These are phyloP conservation scores for Pestalotiopsis sp. DNA, from an alignment of 2,329 filamentous ascomycete species.

Conservation along the genomic window DNA sequence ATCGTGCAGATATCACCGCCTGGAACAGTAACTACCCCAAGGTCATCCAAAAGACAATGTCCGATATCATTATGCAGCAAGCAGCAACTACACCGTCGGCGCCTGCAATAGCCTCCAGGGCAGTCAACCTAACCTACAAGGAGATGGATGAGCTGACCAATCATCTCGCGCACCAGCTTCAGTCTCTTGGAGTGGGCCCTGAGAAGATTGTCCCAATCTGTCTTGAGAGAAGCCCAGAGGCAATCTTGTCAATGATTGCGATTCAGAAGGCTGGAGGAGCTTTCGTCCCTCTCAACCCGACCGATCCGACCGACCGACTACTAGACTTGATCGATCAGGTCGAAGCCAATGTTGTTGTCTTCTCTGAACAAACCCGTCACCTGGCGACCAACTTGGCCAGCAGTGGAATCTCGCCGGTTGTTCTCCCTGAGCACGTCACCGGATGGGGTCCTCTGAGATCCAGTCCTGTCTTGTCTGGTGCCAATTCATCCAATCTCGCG, in stretches of 20 bases:
- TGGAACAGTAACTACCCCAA: slow-evolving; percentile 11
- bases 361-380: slow-evolving; percentile 2
- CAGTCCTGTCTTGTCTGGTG: not conserved
- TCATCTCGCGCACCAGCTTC: not conserved
- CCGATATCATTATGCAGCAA: slow-evolving; percentile 4
- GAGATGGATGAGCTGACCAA: slow-evolving; percentile 1
- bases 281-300: slow-evolving; percentile 30
- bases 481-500: not conserved
- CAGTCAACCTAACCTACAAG: not conserved
- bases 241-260: slow-evolving; percentile 24
- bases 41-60: not conserved
- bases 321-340: slow-evolving; percentile 5
- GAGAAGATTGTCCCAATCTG: slow-evolving; percentile 21
- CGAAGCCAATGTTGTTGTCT: slow-evolving; percentile 1
- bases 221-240: slow-evolving; percentile 25
- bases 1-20: slow-evolving; percentile 3
- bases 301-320: slow-evolving; percentile 21
- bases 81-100: not conserved
- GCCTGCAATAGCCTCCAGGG: not conserved
- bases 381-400: not conserved
- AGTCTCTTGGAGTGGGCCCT: slow-evolving; percentile 4
- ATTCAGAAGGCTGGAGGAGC: slow-evolving; percentile 25
- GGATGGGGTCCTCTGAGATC: not conserved
- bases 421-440: not conserved
- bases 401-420: not conserved